phyloP scores from a whole-genome alignment of 768 basidiomycete species.

The Auricularia sp. region DNA sequence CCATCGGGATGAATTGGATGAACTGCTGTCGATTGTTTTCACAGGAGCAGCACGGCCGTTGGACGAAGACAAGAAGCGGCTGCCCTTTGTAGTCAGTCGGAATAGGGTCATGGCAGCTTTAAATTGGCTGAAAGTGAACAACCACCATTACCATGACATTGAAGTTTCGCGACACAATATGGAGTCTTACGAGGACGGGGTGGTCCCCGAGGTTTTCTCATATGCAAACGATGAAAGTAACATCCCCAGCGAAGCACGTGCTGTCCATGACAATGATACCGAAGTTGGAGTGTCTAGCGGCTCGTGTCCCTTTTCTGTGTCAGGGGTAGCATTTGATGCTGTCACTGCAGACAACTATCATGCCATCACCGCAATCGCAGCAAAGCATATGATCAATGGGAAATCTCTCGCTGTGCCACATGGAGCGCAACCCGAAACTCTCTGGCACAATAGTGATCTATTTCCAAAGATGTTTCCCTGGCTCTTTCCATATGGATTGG shows the following conservation, averaged over 20 bases:
- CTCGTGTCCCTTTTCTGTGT: constrained; percentile 28
- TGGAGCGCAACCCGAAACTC: constrained; percentile 16
- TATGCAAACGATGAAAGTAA: neutral
- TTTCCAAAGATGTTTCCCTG: constrained; percentile 33
- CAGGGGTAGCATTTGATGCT: constrained; percentile 25
- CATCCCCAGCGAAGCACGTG: neutral
- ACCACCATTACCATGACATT: neutral
- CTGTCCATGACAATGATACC: neutral
- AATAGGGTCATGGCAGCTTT: neutral
- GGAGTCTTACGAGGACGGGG: neutral
- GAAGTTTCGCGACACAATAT: neutral
- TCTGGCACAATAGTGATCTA: constrained; percentile 25
- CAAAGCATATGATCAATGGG: constrained; percentile 19
- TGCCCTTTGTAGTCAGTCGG: neutral
- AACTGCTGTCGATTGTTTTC: constrained; percentile 25
- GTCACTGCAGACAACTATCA: constrained; percentile 14
- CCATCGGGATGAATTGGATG: constrained; percentile 20
- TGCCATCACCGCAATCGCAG: constrained; percentile 16
- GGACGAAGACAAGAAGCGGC: constrained; percentile 16
- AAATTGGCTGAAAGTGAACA: neutral
- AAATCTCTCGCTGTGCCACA: constrained; percentile 25
- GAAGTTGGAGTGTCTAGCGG: constrained; percentile 14
- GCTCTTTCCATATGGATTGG: constrained; percentile 33
- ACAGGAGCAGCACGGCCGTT: constrained; percentile 20
- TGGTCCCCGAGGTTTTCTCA: neutral